Conservation (phyloP, 208 protist genomes). For the Lotmaria passim region DNA sequence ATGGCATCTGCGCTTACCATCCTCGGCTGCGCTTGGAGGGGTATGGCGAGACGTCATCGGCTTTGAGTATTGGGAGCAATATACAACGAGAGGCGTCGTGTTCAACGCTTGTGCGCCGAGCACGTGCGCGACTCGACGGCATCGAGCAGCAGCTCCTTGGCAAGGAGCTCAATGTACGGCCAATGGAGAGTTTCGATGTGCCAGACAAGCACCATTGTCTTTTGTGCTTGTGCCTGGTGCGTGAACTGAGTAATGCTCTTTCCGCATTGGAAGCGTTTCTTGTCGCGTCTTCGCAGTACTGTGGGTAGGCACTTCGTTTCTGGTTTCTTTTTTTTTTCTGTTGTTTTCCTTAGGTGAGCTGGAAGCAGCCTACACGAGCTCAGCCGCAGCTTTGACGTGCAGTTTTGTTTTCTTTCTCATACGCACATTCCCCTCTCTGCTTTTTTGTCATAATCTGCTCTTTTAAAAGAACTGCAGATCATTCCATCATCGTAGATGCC, state of each 20-base stretch:
- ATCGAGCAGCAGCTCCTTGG: neutral
- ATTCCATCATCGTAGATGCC: no score
- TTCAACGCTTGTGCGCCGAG: neutral
- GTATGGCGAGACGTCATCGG: no score
- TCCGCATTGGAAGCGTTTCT: constrained; percentile 13
- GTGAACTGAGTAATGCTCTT: constrained; percentile 4
- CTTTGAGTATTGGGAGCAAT: neutral
- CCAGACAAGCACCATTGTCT: neutral
- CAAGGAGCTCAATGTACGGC: neutral
- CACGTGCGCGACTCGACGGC: neutral
- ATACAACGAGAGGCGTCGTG: neutral
- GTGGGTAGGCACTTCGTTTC: neutral
- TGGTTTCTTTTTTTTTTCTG: neutral
- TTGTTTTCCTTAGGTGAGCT: no score
- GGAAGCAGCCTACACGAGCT: no score
- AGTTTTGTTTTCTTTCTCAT: no score
- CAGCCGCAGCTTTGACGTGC: no score
- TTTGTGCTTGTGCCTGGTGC: constrained; percentile 8
- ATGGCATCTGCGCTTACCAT: constrained; percentile 7
- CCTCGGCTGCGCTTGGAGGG: neutral
- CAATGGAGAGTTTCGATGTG: neutral
- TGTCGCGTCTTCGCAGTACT: constrained; percentile 2
- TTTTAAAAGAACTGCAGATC: no score
- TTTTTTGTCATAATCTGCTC: no score
- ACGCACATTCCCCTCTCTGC: no score